Conservation (phyloP, 1,284 basidiomycete species). For the Trichosporon sp. region DNA sequence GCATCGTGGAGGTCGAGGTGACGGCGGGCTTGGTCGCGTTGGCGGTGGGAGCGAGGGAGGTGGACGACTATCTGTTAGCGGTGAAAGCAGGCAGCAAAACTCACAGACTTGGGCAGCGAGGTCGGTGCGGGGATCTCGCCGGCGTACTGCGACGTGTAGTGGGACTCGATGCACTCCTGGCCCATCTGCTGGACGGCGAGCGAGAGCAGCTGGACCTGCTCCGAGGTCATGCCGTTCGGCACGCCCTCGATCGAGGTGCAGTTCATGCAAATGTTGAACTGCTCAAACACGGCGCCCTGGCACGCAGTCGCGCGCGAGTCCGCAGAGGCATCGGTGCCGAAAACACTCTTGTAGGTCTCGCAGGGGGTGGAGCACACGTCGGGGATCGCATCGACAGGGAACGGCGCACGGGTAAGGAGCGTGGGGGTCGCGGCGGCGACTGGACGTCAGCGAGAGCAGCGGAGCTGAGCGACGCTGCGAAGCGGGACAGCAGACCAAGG, state of each 20-base stretch:
- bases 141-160: conserved; percentile 15
- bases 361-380: conserved; percentile 8
- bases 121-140: conserved; percentile 17
- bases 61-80: neutral
- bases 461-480: neutral
- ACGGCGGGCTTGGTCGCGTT: neutral
- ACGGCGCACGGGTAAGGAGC: conserved; percentile 13
- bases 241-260: conserved; percentile 16
- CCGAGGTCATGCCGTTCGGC: conserved; percentile 14
- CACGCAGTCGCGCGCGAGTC: conserved; percentile 14
- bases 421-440: conserved; percentile 14
- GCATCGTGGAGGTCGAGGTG: neutral
- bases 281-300: conserved; percentile 13
- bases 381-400: conserved; percentile 16
- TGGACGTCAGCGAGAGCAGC: neutral
- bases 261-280: conserved; percentile 20
- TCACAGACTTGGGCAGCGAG: conserved; percentile 15
- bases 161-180: conserved; percentile 16
- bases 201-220: conserved; percentile 15
- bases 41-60: neutral
- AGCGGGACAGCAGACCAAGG: neutral
- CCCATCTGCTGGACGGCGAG: conserved; percentile 18
- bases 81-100: neutral
- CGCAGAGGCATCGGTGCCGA: neutral
- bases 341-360: conserved; percentile 16